phyloP scores from a whole-genome alignment of 2,329 filamentous ascomycete species.

The Alternaria brassicicola region DNA sequence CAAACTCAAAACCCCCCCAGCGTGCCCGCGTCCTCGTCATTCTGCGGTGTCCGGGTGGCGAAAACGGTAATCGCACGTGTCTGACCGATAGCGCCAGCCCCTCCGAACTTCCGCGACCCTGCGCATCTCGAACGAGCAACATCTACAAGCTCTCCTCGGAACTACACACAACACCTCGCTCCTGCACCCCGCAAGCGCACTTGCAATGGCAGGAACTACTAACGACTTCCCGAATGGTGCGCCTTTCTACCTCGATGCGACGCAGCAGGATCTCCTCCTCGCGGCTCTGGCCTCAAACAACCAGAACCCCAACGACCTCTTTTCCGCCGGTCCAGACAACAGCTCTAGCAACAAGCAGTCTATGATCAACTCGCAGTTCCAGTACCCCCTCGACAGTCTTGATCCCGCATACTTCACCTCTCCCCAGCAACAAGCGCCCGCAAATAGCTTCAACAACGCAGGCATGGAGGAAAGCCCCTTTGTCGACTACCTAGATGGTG shows the following conservation, averaged over 20 bases:
- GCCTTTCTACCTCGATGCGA: slow-evolving; percentile 53
- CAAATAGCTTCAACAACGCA: slow-evolving; percentile 58
- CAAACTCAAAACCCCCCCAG: not conserved
- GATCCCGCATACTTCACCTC: slow-evolving; percentile 48
- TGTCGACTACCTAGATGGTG: slow-evolving; percentile 79
- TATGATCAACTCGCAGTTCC: slow-evolving; percentile 35
- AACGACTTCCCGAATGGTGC: slow-evolving; percentile 50
- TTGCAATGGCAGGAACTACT: slow-evolving; percentile 46
- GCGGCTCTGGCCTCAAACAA: slow-evolving; percentile 57
- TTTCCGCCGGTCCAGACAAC: slow-evolving; percentile 27
- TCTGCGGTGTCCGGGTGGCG: slow-evolving; percentile 11
- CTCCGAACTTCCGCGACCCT: not conserved
- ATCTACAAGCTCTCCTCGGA: not conserved
- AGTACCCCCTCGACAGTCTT: slow-evolving; percentile 42
- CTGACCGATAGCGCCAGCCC: slow-evolving; percentile 9
- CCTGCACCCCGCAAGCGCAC: not conserved
- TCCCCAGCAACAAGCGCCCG: slow-evolving; percentile 44
- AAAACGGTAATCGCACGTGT: slow-evolving; percentile 11
- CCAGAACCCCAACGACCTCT: slow-evolving; percentile 41
- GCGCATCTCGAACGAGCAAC: slow-evolving; percentile 3
- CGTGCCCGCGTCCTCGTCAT: slow-evolving; percentile 2
- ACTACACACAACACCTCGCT: not conserved
- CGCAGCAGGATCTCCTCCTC: slow-evolving; percentile 56
- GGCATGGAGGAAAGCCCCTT: slow-evolving; percentile 74
- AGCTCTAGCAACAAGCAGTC: slow-evolving; percentile 17